Evolutionary conservation across 1,284 basidiomycete species (phyloP).

Genomic region (Trichosporon ovoides): DNA sequence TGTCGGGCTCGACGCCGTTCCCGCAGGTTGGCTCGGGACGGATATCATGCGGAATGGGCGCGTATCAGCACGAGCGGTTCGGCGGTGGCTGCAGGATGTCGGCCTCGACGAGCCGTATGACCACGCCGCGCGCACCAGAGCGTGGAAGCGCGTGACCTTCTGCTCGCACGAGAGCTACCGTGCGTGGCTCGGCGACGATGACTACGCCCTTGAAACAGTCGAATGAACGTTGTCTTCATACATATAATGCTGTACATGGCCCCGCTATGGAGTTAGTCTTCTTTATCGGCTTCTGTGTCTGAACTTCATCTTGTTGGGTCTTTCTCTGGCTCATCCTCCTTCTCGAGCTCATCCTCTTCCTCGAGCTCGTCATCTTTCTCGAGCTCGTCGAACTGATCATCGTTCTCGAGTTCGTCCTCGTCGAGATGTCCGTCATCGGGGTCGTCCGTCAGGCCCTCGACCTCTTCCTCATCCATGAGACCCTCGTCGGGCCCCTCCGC

Average conservation of each 20-base stretch:
- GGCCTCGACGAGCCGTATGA: not conserved
- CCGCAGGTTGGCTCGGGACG: not conserved
- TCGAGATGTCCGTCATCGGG: not conserved
- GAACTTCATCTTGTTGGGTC: no score
- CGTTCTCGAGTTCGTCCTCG: not conserved
- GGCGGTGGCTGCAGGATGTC: not conserved
- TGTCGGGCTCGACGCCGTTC: not conserved
- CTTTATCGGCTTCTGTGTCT: not conserved
- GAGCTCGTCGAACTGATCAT: not conserved
- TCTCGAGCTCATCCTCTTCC: not conserved
- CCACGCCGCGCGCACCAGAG: not conserved
- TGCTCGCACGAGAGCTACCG: not conserved
- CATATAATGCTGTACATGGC: no score
- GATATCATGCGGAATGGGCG: not conserved
- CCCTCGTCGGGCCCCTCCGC: not conserved
- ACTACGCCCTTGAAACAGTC: conserved; percentile 1
- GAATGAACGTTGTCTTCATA: not conserved
- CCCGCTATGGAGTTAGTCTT: not conserved
- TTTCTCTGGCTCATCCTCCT: not conserved
- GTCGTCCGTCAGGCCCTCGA: not conserved
- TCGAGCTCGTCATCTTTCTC: not conserved
- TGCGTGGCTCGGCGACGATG: not conserved
- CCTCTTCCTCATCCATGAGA: not conserved
- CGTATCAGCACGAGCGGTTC: not conserved
- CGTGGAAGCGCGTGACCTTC: not conserved